Conservation (phyloP, 208 protist genomes). For the Leishmania tarentolae region DNA sequence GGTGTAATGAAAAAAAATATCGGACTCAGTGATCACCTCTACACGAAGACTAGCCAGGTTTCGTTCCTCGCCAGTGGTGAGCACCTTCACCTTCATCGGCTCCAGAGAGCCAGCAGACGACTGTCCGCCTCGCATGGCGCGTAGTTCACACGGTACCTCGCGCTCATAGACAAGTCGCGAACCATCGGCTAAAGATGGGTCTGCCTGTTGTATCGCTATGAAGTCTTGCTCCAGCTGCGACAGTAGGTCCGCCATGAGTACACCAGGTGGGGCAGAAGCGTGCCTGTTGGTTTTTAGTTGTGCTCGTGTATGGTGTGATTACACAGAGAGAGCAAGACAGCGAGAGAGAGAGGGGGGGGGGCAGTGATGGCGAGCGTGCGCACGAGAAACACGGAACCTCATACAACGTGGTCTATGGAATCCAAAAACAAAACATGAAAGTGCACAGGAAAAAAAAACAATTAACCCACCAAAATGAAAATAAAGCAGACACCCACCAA, state of each 20-base stretch:
- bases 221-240: constrained; percentile 92
- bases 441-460: background rate
- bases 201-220: constrained; percentile 89
- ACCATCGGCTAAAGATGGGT: constrained; percentile 90
- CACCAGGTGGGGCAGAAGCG: background rate
- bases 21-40: constrained; percentile 90
- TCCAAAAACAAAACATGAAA: background rate
- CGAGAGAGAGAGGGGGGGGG: background rate
- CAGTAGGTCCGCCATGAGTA: constrained; percentile 69
- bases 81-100: constrained; percentile 90
- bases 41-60: constrained; percentile 71
- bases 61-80: constrained; percentile 87
- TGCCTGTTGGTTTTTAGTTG: background rate
- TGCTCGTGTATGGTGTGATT: background rate
- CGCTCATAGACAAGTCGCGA: constrained; percentile 91
- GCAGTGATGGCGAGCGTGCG: background rate
- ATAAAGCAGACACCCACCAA: background rate
- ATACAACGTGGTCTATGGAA: background rate
- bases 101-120: constrained; percentile 86
- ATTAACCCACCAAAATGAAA: background rate
- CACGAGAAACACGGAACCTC: background rate
- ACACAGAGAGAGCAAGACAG: background rate
- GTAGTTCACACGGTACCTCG: constrained; percentile 92
- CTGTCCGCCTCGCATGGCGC: constrained; percentile 66
- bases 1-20: constrained; percentile 95